phyloP scores from a whole-genome alignment of 305 asterid genomes.

The Andrographis paniculata region DNA sequence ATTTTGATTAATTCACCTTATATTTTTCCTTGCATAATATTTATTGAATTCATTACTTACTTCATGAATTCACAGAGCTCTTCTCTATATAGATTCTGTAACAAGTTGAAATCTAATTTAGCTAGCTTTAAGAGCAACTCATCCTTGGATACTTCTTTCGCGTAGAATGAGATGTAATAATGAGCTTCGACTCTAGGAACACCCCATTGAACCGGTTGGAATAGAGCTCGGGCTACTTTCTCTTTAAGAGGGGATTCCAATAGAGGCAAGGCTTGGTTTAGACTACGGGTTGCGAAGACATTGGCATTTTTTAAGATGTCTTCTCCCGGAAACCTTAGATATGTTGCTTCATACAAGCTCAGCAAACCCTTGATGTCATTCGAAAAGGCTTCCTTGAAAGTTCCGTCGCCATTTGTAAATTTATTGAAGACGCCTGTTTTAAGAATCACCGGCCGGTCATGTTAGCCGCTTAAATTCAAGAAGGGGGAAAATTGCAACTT shows the following conservation, averaged over 20 bases:
- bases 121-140: conserved; percentile 11
- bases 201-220: conserved; percentile 6
- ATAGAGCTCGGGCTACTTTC: conserved; percentile 1
- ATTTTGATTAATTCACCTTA: background rate
- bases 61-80: conserved; percentile 8
- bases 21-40: too few relatives aligned
- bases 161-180: conserved; percentile 15
- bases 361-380: conserved; percentile 12
- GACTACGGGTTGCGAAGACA: background rate
- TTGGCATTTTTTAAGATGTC: conserved; percentile 11
- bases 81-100: conserved; percentile 15
- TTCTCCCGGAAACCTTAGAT: conserved; percentile 11
- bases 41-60: too few relatives aligned
- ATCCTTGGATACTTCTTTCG: background rate
- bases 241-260: conserved; percentile 3
- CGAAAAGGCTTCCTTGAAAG: background rate
- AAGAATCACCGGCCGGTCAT: background rate
- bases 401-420: background rate
- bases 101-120: conserved; percentile 16
- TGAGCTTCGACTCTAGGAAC: conserved; percentile 11
- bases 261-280: background rate
- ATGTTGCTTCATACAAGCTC: conserved; percentile 18
- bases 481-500: too few relatives aligned
- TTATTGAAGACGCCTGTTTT: conserved; percentile 1
- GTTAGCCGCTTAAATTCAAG: background rate